phyloP scores from a whole-genome alignment of 2,329 filamentous ascomycete species.

The Monilinia polystroma region DNA sequence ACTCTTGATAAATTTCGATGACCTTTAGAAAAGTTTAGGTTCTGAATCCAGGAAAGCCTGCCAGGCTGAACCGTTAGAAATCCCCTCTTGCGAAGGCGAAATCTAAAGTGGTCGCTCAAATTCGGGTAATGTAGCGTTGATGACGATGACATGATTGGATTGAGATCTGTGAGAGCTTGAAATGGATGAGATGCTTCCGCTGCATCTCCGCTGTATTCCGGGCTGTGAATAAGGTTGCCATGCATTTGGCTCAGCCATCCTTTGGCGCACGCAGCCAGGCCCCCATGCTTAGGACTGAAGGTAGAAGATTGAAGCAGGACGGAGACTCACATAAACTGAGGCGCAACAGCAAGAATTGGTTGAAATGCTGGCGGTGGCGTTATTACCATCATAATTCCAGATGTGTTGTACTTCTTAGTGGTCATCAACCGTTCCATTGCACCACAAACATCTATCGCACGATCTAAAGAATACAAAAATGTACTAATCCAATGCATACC shows the following conservation, averaged over 20 bases:
- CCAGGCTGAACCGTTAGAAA: neutral
- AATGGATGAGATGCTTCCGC: neutral
- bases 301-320: neutral
- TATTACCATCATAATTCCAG: neutral
- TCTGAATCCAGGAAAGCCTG: neutral
- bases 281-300: neutral
- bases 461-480: neutral
- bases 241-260: neutral
- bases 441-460: neutral
- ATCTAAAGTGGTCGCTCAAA: slow-evolving; percentile 7
- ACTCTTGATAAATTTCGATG: neutral
- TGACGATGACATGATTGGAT: neutral
- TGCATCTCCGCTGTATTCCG: slow-evolving; percentile 5
- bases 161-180: neutral
- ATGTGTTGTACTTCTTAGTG: neutral
- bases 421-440: neutral
- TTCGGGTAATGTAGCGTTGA: neutral
- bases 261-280: neutral
- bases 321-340: neutral
- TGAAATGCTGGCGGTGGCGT: neutral
- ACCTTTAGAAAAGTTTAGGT: neutral
- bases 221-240: neutral
- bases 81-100: neutral
- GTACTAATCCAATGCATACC: neutral
- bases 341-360: neutral